Percentiles rank a stretch among this genome's conserved stretches.
phyloP scores from a whole-genome alignment of 83 land plant species.

The Diphasiastrum complanatum region DNA sequence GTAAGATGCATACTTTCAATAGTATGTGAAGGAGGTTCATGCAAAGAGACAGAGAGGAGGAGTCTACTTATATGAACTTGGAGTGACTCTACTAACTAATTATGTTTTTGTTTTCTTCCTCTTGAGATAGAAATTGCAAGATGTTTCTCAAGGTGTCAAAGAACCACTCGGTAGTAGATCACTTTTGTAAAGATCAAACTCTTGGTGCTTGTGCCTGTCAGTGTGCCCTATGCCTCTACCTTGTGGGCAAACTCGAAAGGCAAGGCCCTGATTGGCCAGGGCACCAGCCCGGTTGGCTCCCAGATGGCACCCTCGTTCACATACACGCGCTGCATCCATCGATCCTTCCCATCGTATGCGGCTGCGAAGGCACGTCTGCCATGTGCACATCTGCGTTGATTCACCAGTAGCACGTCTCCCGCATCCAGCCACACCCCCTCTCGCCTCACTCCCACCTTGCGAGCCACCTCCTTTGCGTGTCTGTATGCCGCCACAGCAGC shows the following conservation, averaged over 20 bases:
- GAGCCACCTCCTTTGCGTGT: not conserved
- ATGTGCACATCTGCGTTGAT: not conserved
- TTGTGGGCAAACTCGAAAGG: slow-evolving; percentile 1
- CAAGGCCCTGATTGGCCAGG: not conserved
- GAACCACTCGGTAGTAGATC: no score
- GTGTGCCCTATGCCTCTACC: no score
- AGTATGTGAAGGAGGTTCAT: no score
- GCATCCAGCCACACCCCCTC: slow-evolving; percentile 6
- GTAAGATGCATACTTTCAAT: no score
- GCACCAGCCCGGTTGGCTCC: not conserved
- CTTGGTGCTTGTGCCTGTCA: no score
- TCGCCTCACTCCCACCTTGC: not conserved
- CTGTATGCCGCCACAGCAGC: not conserved
- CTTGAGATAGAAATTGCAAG: no score
- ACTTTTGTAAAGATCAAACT: no score
- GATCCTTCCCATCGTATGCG: slow-evolving; percentile 2
- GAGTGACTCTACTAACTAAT: no score
- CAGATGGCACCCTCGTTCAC: slow-evolving; percentile 8
- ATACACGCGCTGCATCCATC: slow-evolving; percentile 11
- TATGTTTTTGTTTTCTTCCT: no score
- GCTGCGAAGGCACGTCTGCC: slow-evolving; percentile 1
- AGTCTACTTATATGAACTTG: no score
- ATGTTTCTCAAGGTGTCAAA: no score
- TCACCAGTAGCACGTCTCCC: not conserved
- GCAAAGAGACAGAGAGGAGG: no score